phyloP scores from a whole-genome alignment of 1,139 yeast genomes.

The Spencermartinsiella ligniputridi region DNA sequence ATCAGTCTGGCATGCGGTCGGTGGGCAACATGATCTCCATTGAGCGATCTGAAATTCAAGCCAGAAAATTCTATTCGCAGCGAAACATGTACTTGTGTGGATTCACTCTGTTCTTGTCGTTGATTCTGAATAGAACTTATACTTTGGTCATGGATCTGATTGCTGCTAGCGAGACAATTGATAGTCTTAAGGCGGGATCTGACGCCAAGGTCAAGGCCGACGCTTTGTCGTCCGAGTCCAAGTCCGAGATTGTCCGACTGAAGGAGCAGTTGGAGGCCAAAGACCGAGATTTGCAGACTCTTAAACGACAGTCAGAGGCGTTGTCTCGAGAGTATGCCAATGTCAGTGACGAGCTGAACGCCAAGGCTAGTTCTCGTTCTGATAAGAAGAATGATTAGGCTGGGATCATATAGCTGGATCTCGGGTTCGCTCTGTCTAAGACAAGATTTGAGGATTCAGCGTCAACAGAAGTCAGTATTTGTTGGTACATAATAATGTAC shows the following conservation, averaged over 20 bases:
- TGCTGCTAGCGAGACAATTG: slow-evolving; percentile 48
- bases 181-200: slow-evolving; percentile 22
- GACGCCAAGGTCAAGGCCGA: slow-evolving; percentile 27
- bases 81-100: slow-evolving; percentile 97
- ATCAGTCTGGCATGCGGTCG: slow-evolving; percentile 7
- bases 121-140: slow-evolving; percentile 84
- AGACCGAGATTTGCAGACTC: slow-evolving; percentile 57
- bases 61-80: slow-evolving; percentile 91
- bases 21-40: slow-evolving; percentile 23
- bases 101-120: slow-evolving; percentile 83
- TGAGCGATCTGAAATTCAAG: slow-evolving; percentile 76
- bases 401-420: too few relatives aligned
- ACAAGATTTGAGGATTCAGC: too few relatives aligned
- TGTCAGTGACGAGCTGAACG: slow-evolving; percentile 40
- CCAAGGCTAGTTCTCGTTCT: slow-evolving; percentile 21
- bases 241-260: slow-evolving; percentile 44
- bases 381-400: slow-evolving; percentile 33
- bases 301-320: slow-evolving; percentile 68
- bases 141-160: slow-evolving; percentile 73
- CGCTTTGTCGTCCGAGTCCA: slow-evolving; percentile 21
- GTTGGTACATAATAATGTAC: too few relatives aligned
- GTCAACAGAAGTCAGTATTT: too few relatives aligned
- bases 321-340: slow-evolving; percentile 62
- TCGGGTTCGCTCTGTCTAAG: too few relatives aligned
- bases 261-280: slow-evolving; percentile 53